Evolutionary conservation across 495 filamentous ascomycete genomes (phyloP).

Genomic region (Tuber microsphaerosporum): DNA sequence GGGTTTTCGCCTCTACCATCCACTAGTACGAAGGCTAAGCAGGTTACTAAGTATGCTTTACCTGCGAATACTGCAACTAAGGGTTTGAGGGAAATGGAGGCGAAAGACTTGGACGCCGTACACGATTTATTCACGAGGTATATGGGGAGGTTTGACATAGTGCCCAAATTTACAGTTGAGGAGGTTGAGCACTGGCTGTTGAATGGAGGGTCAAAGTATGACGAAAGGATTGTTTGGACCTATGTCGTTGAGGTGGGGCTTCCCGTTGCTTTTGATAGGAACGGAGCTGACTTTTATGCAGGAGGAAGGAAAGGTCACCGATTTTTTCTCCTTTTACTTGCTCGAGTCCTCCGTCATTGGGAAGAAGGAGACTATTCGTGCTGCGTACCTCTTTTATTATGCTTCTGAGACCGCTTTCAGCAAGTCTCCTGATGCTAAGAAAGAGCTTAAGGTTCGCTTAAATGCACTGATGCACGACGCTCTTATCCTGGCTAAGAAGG

Average conservation of each 20-base stretch:
- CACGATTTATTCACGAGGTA: constrained; percentile 69
- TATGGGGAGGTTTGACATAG: constrained; percentile 69
- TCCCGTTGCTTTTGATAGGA: background rate
- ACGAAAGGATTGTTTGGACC: constrained; percentile 79
- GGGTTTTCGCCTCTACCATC: constrained; percentile 78
- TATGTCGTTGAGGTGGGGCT: constrained; percentile 73
- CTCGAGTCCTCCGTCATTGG: constrained; percentile 86
- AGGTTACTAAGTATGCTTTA: constrained; percentile 71
- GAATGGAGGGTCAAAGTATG: constrained; percentile 50
- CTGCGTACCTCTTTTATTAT: constrained; percentile 95
- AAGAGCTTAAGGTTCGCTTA: constrained; percentile 62
- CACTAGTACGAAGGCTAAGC: constrained; percentile 70
- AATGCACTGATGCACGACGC: constrained; percentile 75
- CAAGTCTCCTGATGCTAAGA: constrained; percentile 44
- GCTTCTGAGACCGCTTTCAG: constrained; percentile 76
- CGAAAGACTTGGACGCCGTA: constrained; percentile 72
- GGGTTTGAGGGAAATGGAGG: constrained; percentile 71
- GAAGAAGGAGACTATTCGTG: constrained; percentile 69
- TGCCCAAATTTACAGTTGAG: constrained; percentile 67
- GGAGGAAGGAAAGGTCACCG: constrained; percentile 70
- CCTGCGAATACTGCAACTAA: constrained; percentile 61
- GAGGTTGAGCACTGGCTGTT: constrained; percentile 87
- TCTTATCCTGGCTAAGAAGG: constrained; percentile 76
- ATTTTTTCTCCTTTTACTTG: constrained; percentile 93
- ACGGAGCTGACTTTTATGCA: constrained; percentile 45